A percentile compares a stretch with the other conserved stretches of the same genome.
Conservation (phyloP, 805 yeast species). For the Sugiyamaella americana region DNA sequence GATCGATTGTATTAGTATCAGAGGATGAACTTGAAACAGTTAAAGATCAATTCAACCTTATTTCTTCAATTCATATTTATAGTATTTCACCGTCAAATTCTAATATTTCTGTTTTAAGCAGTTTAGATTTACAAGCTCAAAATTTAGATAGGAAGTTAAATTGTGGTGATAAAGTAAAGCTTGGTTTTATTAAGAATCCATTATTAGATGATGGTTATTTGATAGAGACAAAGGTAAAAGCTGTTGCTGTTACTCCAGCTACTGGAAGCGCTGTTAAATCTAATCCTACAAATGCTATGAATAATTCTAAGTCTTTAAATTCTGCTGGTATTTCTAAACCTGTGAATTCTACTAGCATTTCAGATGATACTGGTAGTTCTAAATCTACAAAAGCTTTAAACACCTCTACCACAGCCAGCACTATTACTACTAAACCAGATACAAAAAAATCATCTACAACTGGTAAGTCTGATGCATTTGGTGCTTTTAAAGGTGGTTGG, state of each 20-base stretch:
- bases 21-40: conserved; percentile 11
- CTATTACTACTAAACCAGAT: conserved; percentile 1
- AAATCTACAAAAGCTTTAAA: too few relatives aligned
- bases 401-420: too few relatives aligned
- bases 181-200: conserved; percentile 2
- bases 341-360: too few relatives aligned
- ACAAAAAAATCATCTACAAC: not conserved
- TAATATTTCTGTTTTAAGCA: conserved; percentile 4
- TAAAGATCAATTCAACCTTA: conserved; percentile 4
- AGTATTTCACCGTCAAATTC: conserved; percentile 13
- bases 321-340: too few relatives aligned
- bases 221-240: not conserved
- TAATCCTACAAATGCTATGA: not conserved
- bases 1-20: conserved; percentile 1
- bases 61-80: conserved; percentile 15
- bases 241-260: not conserved
- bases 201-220: not conserved
- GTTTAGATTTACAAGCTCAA: not conserved
- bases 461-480: too few relatives aligned
- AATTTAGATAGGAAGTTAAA: conserved; percentile 1
- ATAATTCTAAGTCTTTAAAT: not conserved
- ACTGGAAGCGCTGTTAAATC: not conserved
- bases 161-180: not conserved
- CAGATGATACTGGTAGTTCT: too few relatives aligned
- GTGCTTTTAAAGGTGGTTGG: too few relatives aligned